Evolutionary conservation across 768 basidiomycete species (phyloP), one percentile per base, ranked within the genome.

Genomic region (Dioszegia crocea): DNA sequence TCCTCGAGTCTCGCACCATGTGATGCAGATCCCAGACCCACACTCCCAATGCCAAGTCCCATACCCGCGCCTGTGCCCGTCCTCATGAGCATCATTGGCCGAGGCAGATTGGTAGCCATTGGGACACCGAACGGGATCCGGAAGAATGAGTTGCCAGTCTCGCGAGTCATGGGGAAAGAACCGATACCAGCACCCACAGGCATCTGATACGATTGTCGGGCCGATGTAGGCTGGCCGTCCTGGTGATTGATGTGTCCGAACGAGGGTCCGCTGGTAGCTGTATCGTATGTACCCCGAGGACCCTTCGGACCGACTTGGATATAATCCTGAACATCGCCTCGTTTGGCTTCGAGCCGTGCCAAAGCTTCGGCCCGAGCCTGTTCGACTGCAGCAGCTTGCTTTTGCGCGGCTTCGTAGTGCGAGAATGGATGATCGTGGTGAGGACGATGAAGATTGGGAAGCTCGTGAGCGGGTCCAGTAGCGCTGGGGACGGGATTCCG

Each of bases 221-320:
- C 60, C 4, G 67, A 53, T 1, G 63, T 50, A 17, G 70, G 67
- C 12, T 61, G 48, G 2, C 68, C 71, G 48, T 67, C 62, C n/a
- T 57, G 60, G 41, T 69, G 65, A 4, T 61, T 23, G 4, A 72
- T 38, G 46, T 74, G 73, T 3, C 75, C 75, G 40, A 76, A 76
- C 0, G 72, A 74, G 16, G 75, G 72, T 2, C 61, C 75, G 47
- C 71, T 69, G 4, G 71, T 71, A 8, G 47, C 41, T 0, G 75
- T 76, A 16, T 70, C 59, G 29, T 60, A 70, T 16, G 75, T 76
- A 44, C 47, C 56, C 19, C 72, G 55, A 21, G 66, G 67, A 30
- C 67, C 68, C 49, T 63, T 72, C n/a, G 33, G 14, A 12, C 39
- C 51, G 3, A 26, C 48, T 3, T 44, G 26, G 16, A 16, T 1